phyloP scores from a whole-genome alignment of 1,284 basidiomycete genomes.

The Neonothopanus nambi region DNA sequence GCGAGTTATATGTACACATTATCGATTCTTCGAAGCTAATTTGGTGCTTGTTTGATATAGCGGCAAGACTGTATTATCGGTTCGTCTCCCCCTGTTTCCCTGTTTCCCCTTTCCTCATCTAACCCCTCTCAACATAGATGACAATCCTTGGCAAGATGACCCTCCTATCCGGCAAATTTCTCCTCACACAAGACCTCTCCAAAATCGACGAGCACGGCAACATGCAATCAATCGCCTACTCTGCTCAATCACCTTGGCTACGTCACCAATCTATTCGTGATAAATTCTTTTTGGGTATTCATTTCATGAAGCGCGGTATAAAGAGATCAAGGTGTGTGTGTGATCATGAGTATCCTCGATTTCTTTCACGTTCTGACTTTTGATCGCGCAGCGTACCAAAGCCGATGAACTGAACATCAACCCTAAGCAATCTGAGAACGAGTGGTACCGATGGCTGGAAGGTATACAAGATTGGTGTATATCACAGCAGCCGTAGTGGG shows the following conservation, averaged over 20 bases:
- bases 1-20: neutral
- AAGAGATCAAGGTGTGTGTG: slow-evolving; percentile 78
- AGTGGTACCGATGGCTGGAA: slow-evolving; percentile 98
- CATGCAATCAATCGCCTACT: slow-evolving; percentile 1
- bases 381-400: slow-evolving; percentile 66
- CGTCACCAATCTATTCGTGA: slow-evolving; percentile 62
- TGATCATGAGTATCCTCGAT: neutral
- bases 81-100: neutral
- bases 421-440: slow-evolving; percentile 86
- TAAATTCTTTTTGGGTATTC: slow-evolving; percentile 74
- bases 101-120: neutral
- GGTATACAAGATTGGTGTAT: slow-evolving; percentile 99
- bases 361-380: neutral
- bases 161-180: neutral
- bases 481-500: slow-evolving; percentile 99
- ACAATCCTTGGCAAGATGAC: neutral
- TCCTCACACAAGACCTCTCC: neutral
- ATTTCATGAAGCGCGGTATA: slow-evolving; percentile 81
- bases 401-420: slow-evolving; percentile 85
- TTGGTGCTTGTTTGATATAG: neutral
- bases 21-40: neutral
- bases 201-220: neutral
- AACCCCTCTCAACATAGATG: neutral
- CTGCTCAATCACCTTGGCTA: slow-evolving; percentile 5
- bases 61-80: neutral